Percentiles rank a stretch among this genome's conserved stretches.
These are phyloP conservation scores for Ophiobolus disseminans DNA, from an alignment of 2,329 filamentous ascomycete species.

Conservation along the genomic window DNA sequence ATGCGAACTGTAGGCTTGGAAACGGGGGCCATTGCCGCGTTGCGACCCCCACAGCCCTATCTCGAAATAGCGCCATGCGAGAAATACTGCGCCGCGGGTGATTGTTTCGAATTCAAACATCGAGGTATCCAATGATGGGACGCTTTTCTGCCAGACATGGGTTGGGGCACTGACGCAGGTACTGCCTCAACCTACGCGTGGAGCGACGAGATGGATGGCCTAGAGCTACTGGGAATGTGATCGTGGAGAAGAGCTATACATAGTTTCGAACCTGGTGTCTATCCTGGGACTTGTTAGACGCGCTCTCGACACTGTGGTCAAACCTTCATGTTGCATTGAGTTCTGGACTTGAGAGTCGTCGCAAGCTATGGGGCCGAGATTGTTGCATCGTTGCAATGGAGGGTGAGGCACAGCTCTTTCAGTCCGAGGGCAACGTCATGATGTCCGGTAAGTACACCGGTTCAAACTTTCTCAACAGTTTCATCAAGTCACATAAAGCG, in stretches of 20 bases:
- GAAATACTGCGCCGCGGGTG: constrained; percentile 21
- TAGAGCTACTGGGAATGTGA: not conserved
- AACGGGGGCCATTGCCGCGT: constrained; percentile 9
- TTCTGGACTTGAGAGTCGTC: too few species aligned
- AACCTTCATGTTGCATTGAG: too few species aligned
- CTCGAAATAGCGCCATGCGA: constrained; percentile 28
- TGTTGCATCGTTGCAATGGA: too few species aligned
- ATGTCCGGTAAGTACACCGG: too few species aligned
- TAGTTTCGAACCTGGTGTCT: too few species aligned
- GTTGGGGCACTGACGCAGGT: constrained; percentile 3
- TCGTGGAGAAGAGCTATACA: not conserved
- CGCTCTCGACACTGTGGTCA: too few species aligned
- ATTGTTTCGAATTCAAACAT: constrained; percentile 14
- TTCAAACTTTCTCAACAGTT: too few species aligned
- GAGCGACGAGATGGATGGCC: not conserved
- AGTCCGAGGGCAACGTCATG: too few species aligned
- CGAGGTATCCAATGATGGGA: constrained; percentile 9
- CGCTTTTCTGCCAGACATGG: constrained; percentile 30
- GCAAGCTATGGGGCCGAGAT: too few species aligned
- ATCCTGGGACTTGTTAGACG: too few species aligned
- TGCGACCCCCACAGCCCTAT: constrained; percentile 12
- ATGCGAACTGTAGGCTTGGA: constrained; percentile 3
- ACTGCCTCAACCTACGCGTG: constrained; percentile 8
- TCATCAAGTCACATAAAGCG: too few species aligned
- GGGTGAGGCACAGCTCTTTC: too few species aligned